These are phyloP conservation scores for Vicia faba DNA, from an alignment of 306 rosid genomes.

Conservation along the genomic window DNA sequence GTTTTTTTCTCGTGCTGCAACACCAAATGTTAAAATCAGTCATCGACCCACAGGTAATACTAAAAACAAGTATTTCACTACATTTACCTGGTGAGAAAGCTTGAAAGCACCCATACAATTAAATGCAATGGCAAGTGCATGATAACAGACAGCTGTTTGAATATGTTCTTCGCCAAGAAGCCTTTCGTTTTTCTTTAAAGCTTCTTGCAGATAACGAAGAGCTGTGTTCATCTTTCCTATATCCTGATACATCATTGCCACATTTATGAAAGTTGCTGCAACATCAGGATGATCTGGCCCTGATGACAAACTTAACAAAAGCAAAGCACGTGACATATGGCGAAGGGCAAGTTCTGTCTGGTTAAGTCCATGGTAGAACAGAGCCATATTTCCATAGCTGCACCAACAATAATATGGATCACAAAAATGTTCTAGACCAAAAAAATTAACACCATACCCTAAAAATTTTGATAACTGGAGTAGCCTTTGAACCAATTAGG, in stretches of 20 bases:
- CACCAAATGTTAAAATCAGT: slow-evolving; percentile 34
- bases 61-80: slow-evolving; percentile 1
- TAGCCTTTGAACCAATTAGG: background rate
- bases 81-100: slow-evolving; percentile 90
- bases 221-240: slow-evolving; percentile 96
- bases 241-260: slow-evolving; percentile 99
- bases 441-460: background rate
- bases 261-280: slow-evolving; percentile 91
- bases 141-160: slow-evolving; percentile 99
- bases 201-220: slow-evolving; percentile 99
- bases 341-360: slow-evolving; percentile 95
- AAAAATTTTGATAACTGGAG: background rate
- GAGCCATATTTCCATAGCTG: slow-evolving; percentile 99
- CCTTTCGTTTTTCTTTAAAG: slow-evolving; percentile 93
- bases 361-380: slow-evolving; percentile 93
- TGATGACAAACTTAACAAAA: slow-evolving; percentile 86
- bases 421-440: slow-evolving; percentile 29
- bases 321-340: slow-evolving; percentile 97
- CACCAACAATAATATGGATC: slow-evolving; percentile 36
- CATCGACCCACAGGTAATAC: slow-evolving; percentile 2
- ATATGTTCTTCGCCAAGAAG: slow-evolving; percentile 98
- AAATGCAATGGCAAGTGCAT: slow-evolving; percentile 95
- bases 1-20: slow-evolving; percentile 96
- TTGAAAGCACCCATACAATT: slow-evolving; percentile 98
- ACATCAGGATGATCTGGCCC: slow-evolving; percentile 99